phyloP scores from a whole-genome alignment of 2,329 filamentous ascomycete species.

The Penicillium expansum region DNA sequence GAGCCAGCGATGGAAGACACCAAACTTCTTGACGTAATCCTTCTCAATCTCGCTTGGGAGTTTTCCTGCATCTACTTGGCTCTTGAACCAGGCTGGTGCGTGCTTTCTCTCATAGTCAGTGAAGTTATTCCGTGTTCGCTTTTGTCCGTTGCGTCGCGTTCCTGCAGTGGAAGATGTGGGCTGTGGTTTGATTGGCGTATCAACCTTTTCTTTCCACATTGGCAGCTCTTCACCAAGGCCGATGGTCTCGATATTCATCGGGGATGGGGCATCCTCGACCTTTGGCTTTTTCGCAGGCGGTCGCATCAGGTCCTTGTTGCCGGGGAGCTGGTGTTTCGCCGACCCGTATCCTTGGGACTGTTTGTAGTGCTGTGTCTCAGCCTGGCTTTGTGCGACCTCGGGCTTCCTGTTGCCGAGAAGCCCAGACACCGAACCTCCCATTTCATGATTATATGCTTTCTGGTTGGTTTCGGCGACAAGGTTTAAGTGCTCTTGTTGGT shows the following conservation, averaged over 20 bases:
- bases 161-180: not conserved
- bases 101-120: slow-evolving; percentile 3
- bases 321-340: not conserved
- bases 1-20: not conserved
- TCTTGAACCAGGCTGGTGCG: slow-evolving; percentile 1
- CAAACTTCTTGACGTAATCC: not conserved
- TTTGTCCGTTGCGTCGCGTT: not conserved
- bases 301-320: too few relatives aligned
- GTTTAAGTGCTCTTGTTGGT: not conserved
- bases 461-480: not conserved
- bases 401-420: not conserved
- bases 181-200: not conserved
- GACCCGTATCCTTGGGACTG: not conserved
- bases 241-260: not conserved
- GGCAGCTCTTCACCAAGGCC: not conserved
- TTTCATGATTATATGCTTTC: not conserved
- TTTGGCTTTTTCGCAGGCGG: not conserved
- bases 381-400: not conserved
- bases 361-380: not conserved
- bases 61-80: not conserved
- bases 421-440: not conserved
- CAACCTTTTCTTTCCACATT: not conserved
- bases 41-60: not conserved
- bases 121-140: slow-evolving; percentile 3
- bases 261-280: not conserved